A percentile compares a stretch with the other conserved stretches of the same genome.
These are phyloP conservation scores for Beta lomatogona DNA, from an alignment of 179 eudicot genomes.

Conservation along the genomic window DNA sequence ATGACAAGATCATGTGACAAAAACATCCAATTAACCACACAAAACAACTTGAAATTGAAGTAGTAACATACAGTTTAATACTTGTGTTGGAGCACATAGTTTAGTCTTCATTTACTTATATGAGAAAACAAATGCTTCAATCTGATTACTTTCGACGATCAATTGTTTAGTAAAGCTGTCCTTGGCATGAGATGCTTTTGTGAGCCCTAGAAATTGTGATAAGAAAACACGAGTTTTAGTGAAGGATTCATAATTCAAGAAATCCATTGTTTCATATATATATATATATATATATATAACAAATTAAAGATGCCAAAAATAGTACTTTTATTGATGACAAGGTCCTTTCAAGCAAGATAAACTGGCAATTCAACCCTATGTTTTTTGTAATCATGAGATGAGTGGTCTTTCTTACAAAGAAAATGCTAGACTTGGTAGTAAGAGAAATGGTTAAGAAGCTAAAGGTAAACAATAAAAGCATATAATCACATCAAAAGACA, in stretches of 20 bases:
- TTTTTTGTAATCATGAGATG: too few relatives aligned
- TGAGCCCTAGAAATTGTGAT: slow-evolving; percentile 32
- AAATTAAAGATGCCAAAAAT: too few relatives aligned
- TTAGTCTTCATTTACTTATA: slow-evolving; percentile 14
- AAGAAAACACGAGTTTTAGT: background rate
- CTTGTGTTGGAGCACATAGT: slow-evolving; percentile 4
- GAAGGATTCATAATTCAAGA: background rate
- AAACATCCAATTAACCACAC: slow-evolving; percentile 12
- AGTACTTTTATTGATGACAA: too few relatives aligned
- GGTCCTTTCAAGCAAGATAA: background rate
- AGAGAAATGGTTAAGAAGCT: too few relatives aligned
- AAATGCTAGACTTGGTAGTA: too few relatives aligned
- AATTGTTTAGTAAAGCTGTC: slow-evolving; percentile 49
- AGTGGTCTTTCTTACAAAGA: too few relatives aligned
- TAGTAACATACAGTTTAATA: background rate
- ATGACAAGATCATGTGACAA: slow-evolving; percentile 6
- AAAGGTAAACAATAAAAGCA: too few relatives aligned
- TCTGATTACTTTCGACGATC: slow-evolving; percentile 17
- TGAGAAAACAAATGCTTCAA: slow-evolving; percentile 8
- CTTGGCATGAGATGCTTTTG: slow-evolving; percentile 52
- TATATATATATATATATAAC: background rate
- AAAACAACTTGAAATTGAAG: slow-evolving; percentile 2
- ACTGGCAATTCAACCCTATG: background rate
- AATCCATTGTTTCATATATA: background rate
- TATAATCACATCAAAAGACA: too few relatives aligned